Evolutionary conservation across 345 rosid genomes (phyloP).

Genomic region (Moricandia arvensis): DNA sequence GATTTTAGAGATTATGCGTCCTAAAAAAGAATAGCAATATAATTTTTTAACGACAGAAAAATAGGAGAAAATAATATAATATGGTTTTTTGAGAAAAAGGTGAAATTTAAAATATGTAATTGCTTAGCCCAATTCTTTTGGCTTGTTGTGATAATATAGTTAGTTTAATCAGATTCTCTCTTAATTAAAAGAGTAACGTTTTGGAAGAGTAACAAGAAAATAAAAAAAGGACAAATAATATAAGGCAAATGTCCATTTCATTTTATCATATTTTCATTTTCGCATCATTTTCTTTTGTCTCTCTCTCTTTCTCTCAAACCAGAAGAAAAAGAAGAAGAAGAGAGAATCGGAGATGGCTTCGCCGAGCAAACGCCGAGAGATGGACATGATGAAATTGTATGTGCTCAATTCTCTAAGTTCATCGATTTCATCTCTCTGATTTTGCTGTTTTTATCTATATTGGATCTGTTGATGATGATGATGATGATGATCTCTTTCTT

Average conservation of each 20-base stretch:
- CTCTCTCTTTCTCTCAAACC: neutral
- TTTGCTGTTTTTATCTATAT: no score
- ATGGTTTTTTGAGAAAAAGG: neutral
- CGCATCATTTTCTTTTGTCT: slow-evolving; percentile 15
- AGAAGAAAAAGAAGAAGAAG: slow-evolving; percentile 11
- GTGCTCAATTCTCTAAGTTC: no score
- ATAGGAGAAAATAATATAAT: neutral
- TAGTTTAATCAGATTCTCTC: no score
- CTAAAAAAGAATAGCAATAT: neutral
- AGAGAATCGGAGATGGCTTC: slow-evolving; percentile 52
- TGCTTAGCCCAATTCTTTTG: neutral
- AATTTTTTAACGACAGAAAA: neutral
- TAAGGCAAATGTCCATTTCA: slow-evolving; percentile 21
- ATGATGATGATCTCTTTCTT: no score
- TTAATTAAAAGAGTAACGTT: neutral
- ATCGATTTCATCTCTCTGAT: no score
- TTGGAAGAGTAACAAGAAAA: neutral
- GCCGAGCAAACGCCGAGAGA: slow-evolving; percentile 76
- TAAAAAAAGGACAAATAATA: neutral
- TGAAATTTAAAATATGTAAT: neutral
- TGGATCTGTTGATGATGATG: slow-evolving; percentile 7
- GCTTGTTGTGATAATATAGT: neutral
- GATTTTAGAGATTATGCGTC: neutral
- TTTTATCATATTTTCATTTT: slow-evolving; percentile 3
- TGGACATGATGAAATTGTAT: slow-evolving; percentile 77